Conservation (phyloP, 192 early-diverging fungal species). For the Geosiphon pyriformis region DNA sequence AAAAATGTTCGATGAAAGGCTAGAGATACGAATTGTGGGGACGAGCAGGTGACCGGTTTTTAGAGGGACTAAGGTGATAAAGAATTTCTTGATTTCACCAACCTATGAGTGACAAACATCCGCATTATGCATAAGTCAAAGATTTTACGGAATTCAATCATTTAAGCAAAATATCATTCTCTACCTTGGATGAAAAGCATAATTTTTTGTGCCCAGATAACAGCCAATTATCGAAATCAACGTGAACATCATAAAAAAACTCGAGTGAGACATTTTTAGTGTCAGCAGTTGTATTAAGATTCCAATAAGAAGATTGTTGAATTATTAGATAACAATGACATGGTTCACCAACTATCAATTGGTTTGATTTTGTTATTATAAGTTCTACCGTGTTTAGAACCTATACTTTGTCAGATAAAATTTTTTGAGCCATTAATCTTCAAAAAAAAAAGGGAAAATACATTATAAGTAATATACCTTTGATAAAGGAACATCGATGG, state of each 20-base stretch:
- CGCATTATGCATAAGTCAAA: no score
- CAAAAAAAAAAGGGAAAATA: background rate
- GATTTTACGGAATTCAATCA: no score
- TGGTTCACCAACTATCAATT: constrained; percentile 49
- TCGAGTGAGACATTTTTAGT: constrained; percentile 30
- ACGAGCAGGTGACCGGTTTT: constrained; percentile 54
- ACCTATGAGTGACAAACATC: constrained; percentile 28
- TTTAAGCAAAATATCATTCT: no score
- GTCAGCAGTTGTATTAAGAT: constrained; percentile 22
- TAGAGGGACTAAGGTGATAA: constrained; percentile 49
- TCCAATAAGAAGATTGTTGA: constrained; percentile 51
- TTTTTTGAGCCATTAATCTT: background rate
- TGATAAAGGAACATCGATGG: constrained; percentile 40
- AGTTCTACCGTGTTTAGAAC: constrained; percentile 52
- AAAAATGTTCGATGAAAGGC: constrained; percentile 36
- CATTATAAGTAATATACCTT: constrained; percentile 30
- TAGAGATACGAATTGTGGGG: constrained; percentile 42
- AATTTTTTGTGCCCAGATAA: constrained; percentile 58
- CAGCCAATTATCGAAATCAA: constrained; percentile 65
- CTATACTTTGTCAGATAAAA: constrained; percentile 24
- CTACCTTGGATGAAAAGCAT: constrained; percentile 53
- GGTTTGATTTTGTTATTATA: constrained; percentile 30
- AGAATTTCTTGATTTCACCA: constrained; percentile 42
- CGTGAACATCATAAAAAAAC: constrained; percentile 56
- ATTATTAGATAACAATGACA: constrained; percentile 50